phyloP scores from a whole-genome alignment of 148 eudicot genomes.

The Amaranthus hypochondriacus region DNA sequence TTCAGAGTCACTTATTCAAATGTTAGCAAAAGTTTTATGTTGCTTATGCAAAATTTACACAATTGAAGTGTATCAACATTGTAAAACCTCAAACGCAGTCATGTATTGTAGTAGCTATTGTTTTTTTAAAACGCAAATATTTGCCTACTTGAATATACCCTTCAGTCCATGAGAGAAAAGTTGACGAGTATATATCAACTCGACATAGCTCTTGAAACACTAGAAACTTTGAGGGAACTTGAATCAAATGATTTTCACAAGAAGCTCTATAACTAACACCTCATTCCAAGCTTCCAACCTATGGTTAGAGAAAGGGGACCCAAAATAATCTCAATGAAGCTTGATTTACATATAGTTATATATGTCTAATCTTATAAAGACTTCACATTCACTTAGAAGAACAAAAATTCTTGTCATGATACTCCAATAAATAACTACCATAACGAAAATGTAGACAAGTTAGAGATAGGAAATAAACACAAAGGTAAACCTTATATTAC shows the following conservation, averaged over 20 bases:
- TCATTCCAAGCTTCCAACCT: background rate
- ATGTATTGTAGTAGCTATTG: background rate
- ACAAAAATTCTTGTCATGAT: too few relatives aligned
- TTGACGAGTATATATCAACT: background rate
- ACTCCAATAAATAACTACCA: background rate
- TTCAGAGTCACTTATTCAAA: background rate
- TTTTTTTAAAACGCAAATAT: background rate
- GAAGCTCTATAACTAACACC: background rate
- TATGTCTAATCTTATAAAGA: background rate
- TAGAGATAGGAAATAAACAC: too few relatives aligned
- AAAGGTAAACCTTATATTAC: too few relatives aligned
- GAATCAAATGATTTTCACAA: background rate
- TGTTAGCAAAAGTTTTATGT: background rate
- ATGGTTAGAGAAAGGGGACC: too few relatives aligned
- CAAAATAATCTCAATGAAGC: background rate
- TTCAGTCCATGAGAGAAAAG: background rate
- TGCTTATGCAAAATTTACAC: background rate
- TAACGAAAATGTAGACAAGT: background rate
- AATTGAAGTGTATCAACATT: background rate
- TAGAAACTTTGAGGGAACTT: background rate
- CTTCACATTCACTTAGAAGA: background rate
- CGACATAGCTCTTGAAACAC: background rate
- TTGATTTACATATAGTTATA: background rate
- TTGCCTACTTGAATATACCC: background rate
- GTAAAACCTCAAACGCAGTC: background rate